These are phyloP conservation scores for Tylopilus felleus DNA, from an alignment of 768 basidiomycete genomes.

Conservation along the genomic window DNA sequence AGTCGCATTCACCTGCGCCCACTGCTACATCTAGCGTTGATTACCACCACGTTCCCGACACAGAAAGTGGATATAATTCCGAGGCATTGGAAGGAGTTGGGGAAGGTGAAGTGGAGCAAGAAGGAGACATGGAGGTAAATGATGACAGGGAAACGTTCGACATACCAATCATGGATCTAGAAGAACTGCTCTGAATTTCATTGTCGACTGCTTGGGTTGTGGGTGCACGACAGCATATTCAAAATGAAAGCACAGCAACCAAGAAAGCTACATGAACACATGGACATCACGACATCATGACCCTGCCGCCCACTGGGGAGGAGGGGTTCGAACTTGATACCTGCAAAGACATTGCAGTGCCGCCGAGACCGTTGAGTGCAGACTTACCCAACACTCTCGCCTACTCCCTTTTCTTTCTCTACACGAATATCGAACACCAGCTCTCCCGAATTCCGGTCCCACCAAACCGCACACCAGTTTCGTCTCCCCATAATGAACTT, in stretches of 20 bases:
- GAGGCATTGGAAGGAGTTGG: constrained; percentile 36
- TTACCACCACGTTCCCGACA: constrained; percentile 35
- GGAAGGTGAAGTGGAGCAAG: constrained; percentile 26
- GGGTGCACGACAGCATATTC: background rate
- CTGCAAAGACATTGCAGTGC: constrained; percentile 26
- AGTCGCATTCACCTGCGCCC: constrained; percentile 48
- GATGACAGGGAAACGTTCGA: constrained; percentile 18
- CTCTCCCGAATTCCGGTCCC: constrained; percentile 55
- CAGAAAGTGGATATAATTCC: constrained; percentile 56
- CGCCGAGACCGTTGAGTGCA: background rate
- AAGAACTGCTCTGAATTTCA: constrained; percentile 21
- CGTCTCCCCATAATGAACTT: constrained; percentile 84
- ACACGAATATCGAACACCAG: constrained; percentile 82
- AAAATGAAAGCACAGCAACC: background rate
- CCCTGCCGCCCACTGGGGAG: constrained; percentile 38
- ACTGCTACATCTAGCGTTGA: constrained; percentile 51
- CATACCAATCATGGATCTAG: constrained; percentile 29
- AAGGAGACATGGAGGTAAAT: constrained; percentile 23
- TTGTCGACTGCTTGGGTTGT: background rate
- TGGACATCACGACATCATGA: constrained; percentile 3
- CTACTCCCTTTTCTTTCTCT: constrained; percentile 79
- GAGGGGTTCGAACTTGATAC: constrained; percentile 43
- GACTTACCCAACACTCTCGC: constrained; percentile 74
- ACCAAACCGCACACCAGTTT: constrained; percentile 79
- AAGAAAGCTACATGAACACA: background rate